Base-by-base conservation (phyloP, 768 basidiomycete species). In the Lentinula detonsa region DNA sequence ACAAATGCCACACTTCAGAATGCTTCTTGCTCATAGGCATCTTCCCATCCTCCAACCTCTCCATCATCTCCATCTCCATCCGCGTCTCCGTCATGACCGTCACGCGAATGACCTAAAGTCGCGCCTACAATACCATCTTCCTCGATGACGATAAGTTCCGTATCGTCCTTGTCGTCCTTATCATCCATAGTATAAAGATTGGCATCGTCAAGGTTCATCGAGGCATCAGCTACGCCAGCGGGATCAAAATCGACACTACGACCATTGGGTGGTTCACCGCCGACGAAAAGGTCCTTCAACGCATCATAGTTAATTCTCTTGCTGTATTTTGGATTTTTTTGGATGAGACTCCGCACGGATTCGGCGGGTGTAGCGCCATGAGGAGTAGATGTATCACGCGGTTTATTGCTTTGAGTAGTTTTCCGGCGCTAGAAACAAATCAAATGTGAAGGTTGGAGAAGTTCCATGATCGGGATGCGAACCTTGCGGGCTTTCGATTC, bases 241-340 rank as follows among this genome's bases (percentile, higher is more conserved):
- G n/a, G 16, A 7, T 23, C 35, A 16, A 53, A 61, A 50, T 57
- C 50, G 18, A 15, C 9, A 16, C 33, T 15, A 21, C 16, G 16
- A 48, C 35, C 37, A 8, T 39, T 31, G 16, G 10, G 13, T 34
- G 23, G 21, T 21, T 8, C 23, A 13, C 33, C 42, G 40, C 85
- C 83, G 33, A 81, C 76, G 70, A 95, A 92, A 10, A 96, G 80
- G 60, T 85, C 83, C 65, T 90, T 88, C 57, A 95, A 83, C 0
- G 91, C 93, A 65, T 91, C 89, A 70, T 96, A 97, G 71, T 97
- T 97, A 74, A 96, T 95, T 56, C 93, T 85, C 69, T 92, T 92
- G 74, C 91, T 93, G 73, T 95, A 94, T 68, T 86, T 90, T 23
- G 86, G 81, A 64, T 90, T 93, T 75, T 93, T 92, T 77, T 90